Evolutionary conservation across 768 basidiomycete species (phyloP).

Genomic region (Leucocoprinus birnbaumii): DNA sequence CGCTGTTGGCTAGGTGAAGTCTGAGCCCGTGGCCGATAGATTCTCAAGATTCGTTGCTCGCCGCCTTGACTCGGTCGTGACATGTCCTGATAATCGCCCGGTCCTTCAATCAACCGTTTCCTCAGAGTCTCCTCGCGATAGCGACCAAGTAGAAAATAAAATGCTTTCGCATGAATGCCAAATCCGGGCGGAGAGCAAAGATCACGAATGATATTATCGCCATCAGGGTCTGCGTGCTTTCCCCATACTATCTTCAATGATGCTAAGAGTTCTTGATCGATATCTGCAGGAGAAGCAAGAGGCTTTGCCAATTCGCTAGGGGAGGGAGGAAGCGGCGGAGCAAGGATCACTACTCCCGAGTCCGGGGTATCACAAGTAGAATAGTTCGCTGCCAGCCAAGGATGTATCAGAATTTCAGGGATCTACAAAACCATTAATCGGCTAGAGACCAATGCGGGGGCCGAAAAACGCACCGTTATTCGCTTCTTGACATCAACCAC

Average conservation of each 20-base stretch:
- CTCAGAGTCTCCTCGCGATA: slow-evolving; percentile 60
- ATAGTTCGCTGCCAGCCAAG: slow-evolving; percentile 69
- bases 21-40: slow-evolving; percentile 7
- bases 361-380: slow-evolving; percentile 30
- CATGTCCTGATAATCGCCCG: slow-evolving; percentile 39
- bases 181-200: slow-evolving; percentile 67
- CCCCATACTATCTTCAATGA: slow-evolving; percentile 86
- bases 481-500: slow-evolving; percentile 78
- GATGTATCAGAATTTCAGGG: slow-evolving; percentile 79
- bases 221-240: slow-evolving; percentile 55
- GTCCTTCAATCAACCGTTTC: slow-evolving; percentile 28
- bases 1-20: slow-evolving; percentile 18
- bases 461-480: slow-evolving; percentile 63
- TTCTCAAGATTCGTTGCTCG: slow-evolving; percentile 29
- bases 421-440: slow-evolving; percentile 51
- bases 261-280: slow-evolving; percentile 74
- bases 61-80: slow-evolving; percentile 17
- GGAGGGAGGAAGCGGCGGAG: slow-evolving; percentile 54
- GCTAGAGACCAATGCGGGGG: not conserved
- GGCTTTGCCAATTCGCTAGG: slow-evolving; percentile 69
- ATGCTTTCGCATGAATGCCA: slow-evolving; percentile 80
- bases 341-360: slow-evolving; percentile 24
- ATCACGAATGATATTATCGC: slow-evolving; percentile 57
- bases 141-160: slow-evolving; percentile 79
- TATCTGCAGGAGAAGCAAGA: slow-evolving; percentile 60